Evolutionary conservation across 2,329 filamentous ascomycete species (phyloP), one percentile per base, ranked within the genome.

Genomic region (Thielaviopsis ethacetica): DNA sequence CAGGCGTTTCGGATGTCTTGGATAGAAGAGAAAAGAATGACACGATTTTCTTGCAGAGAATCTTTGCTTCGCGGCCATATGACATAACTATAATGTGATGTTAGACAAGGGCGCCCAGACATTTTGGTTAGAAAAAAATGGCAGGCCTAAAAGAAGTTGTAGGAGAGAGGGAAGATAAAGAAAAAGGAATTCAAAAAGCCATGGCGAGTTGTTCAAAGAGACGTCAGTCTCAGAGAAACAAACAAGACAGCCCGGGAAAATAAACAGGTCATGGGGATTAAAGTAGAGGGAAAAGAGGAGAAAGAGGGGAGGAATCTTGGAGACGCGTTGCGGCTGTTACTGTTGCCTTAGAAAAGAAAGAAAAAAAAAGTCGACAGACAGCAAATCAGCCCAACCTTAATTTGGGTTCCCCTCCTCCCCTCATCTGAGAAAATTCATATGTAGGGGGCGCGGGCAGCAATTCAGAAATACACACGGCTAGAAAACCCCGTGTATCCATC

Each of bases 11-110:
- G 68, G 97, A 91, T 1, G 91, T 93, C 70, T 95, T 95, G 5
- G 91, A 95, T 9, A 98, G 77, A 19, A 98, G 76, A 13, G 90
- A 90, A 70, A 98, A 98, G 75, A 98, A 98, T 26, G 91, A 88
- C 5, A 98, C 93, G 58, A 98, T 95, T 72, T 98, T 98, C 72
- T 98, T 98, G 76, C 93, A 98, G n/a, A 98, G 81, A 56, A 98
- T 78, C 72, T 98, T 98, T n/a, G 93, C 88, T 74, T 98, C 93
- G 66, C 93, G 84, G 19, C 87, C 86, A 68, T 97, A 98, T 10
- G 90, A 88, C 62, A 98, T 78, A 63, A 87, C 90, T 87, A 68
- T 17, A 44, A 44, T 44, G 5, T 15, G 10, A 44, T 2, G 38
- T 44, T 44, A 44, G 38, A 44, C 38, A 44, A 44, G 15, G 17